Percentiles rank a stretch among this genome's conserved stretches.
Evolutionary conservation across 2,329 filamentous ascomycete species (phyloP).

Genomic region (Geosmithia putterillii): DNA sequence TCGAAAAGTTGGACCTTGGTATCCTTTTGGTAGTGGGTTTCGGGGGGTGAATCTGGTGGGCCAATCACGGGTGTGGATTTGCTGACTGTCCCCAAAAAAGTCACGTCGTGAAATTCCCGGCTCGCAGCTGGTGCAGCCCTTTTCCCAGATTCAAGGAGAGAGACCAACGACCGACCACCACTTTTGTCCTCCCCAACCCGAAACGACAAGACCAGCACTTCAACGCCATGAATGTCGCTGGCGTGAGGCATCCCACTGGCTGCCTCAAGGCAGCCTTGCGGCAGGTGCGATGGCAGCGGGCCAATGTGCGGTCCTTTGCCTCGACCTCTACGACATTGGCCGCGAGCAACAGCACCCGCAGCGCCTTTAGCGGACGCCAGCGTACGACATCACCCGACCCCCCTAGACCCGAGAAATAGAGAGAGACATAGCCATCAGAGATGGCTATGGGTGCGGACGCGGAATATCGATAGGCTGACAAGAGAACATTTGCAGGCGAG

Average conservation of each 20-base stretch:
- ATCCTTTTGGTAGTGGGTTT: too few species aligned
- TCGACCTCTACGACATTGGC: conserved; percentile 17
- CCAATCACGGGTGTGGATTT: conserved; percentile 1
- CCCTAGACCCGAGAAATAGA: too few species aligned
- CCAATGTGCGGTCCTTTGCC: conserved; percentile 32
- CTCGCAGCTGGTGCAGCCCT: not conserved
- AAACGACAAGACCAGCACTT: not conserved
- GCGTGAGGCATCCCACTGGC: conserved; percentile 54
- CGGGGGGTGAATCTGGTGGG: not conserved
- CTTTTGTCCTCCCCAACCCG: too few species aligned
- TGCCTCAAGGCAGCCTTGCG: conserved; percentile 56
- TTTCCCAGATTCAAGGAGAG: not conserved
- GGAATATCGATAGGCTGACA: not conserved
- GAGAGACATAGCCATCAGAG: too few species aligned
- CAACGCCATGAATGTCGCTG: conserved; percentile 49
- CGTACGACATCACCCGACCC: conserved; percentile 14
- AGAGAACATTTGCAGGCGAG: conserved; percentile 10
- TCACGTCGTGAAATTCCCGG: not conserved
- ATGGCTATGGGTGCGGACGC: too few species aligned
- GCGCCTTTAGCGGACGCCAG: conserved; percentile 18
- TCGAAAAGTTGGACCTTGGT: not conserved
- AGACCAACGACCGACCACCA: not conserved
- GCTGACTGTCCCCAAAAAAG: not conserved
- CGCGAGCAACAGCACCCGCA: conserved; percentile 6
- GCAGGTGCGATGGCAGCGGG: conserved; percentile 38